phyloP scores from a whole-genome alignment of 352 stramenopile species.

The Phytophthora parvispora region DNA sequence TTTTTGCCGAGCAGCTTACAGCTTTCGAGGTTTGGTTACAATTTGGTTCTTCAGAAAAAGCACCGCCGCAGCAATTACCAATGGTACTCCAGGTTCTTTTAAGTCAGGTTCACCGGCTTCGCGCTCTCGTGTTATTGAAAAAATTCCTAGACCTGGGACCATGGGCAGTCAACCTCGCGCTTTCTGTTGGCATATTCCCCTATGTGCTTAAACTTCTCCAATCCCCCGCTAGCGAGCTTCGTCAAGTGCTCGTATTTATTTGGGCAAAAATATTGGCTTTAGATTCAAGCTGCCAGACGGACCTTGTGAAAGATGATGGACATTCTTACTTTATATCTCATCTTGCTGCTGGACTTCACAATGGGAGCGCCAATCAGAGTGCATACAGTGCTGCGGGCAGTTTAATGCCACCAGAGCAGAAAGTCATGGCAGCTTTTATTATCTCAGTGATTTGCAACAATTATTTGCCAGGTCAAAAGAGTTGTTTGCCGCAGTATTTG shows the following conservation, averaged over 20 bases:
- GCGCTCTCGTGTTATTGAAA: conserved; percentile 96
- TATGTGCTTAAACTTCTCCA: conserved; percentile 99
- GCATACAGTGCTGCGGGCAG: conserved; percentile 33
- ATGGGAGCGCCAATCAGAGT: conserved; percentile 33
- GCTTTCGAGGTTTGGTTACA: conserved; percentile 99
- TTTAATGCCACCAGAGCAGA: conserved; percentile 91
- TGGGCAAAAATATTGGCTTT: conserved; percentile 97
- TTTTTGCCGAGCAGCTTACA: conserved; percentile 99
- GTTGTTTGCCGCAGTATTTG: conserved; percentile 94
- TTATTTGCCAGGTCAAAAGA: conserved; percentile 93
- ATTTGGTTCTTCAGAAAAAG: conserved; percentile 91
- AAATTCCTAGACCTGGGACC: conserved; percentile 97
- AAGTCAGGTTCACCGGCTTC: conserved; percentile 97
- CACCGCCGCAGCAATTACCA: conserved; percentile 97
- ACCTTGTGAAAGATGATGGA: conserved; percentile 98
- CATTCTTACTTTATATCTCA: conserved; percentile 98
- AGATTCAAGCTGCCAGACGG: conserved; percentile 96
- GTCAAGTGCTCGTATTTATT: conserved; percentile 95
- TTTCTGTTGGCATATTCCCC: conserved; percentile 98
- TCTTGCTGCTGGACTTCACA: conserved; percentile 80
- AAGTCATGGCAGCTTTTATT: conserved; percentile 97
- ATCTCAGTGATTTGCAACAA: conserved; percentile 95
- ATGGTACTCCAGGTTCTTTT: conserved; percentile 99
- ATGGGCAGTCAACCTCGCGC: conserved; percentile 91
- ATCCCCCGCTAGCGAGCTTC: conserved; percentile 96